These are phyloP conservation scores for Lactifluus hygrophoroides DNA, from an alignment of 768 basidiomycete species.

Conservation along the genomic window DNA sequence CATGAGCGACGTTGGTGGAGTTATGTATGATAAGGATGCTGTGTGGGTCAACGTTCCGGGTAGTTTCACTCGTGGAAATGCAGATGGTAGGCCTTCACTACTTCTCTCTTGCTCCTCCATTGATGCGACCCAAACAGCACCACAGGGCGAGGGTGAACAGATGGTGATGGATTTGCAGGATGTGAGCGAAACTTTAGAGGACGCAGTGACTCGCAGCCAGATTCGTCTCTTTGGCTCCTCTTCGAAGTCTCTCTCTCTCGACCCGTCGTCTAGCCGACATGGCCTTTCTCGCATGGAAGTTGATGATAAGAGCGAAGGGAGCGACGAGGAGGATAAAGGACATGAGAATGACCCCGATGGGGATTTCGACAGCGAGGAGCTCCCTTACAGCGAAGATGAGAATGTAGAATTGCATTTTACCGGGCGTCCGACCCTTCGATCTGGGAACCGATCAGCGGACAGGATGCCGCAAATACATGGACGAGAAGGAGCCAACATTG, in stretches of 20 bases:
- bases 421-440: slow-evolving; percentile 19
- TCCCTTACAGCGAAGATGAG: slow-evolving; percentile 22
- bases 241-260: slow-evolving; percentile 52
- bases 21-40: slow-evolving; percentile 96
- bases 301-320: slow-evolving; percentile 24
- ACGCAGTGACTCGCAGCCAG: slow-evolving; percentile 68
- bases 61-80: slow-evolving; percentile 75
- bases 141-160: slow-evolving; percentile 88
- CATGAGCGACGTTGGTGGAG: slow-evolving; percentile 97
- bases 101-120: neutral
- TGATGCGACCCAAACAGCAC: slow-evolving; percentile 35
- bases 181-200: slow-evolving; percentile 71
- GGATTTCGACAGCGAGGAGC: slow-evolving; percentile 26
- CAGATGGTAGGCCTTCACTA: slow-evolving; percentile 39
- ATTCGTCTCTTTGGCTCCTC: slow-evolving; percentile 83
- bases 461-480: slow-evolving; percentile 27
- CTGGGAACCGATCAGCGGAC: slow-evolving; percentile 12
- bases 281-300: slow-evolving; percentile 20
- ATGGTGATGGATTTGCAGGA: slow-evolving; percentile 99
- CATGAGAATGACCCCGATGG: slow-evolving; percentile 24
- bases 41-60: slow-evolving; percentile 98
- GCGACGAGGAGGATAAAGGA: slow-evolving; percentile 25
- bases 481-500: slow-evolving; percentile 37
- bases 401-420: slow-evolving; percentile 10
- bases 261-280: slow-evolving; percentile 23